These are phyloP conservation scores for Discostella stelligeroides DNA, from an alignment of 108 stramenopile species.

Conservation along the genomic window DNA sequence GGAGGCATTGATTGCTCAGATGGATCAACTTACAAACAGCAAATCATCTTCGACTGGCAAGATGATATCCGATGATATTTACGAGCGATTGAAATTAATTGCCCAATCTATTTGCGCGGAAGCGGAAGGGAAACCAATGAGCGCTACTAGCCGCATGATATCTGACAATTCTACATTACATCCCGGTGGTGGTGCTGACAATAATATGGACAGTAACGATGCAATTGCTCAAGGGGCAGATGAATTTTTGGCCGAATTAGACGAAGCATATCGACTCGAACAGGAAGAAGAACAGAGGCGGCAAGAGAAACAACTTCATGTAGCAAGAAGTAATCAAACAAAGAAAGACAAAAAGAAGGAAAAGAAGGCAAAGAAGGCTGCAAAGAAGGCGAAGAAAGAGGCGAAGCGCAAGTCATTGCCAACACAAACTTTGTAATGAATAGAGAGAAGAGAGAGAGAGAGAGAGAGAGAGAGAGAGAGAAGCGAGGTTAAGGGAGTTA, in stretches of 20 bases:
- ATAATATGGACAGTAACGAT: neutral
- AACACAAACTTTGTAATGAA: too few relatives aligned
- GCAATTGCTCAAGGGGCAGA: neutral
- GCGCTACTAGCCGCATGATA: constrained; percentile 6
- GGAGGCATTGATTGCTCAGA: constrained; percentile 28
- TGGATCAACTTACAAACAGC: constrained; percentile 8
- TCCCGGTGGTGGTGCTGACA: neutral
- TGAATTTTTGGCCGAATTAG: constrained; percentile 20
- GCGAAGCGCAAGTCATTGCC: constrained; percentile 3
- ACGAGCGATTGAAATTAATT: constrained; percentile 39
- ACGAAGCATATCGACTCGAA: constrained; percentile 16
- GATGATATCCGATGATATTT: constrained; percentile 39
- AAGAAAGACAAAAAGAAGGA: constrained; percentile 36
- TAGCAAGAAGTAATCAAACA: constrained; percentile 1
- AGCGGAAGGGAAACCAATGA: constrained; percentile 12
- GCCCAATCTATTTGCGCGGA: constrained; percentile 30
- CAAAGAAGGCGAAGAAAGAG: constrained; percentile 16
- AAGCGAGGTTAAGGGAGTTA: too few relatives aligned
- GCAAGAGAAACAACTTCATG: neutral
- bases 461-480: too few relatives aligned
- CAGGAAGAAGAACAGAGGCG: constrained; percentile 1
- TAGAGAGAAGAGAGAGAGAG: too few relatives aligned
- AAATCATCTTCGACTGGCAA: neutral
- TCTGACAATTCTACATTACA: neutral
- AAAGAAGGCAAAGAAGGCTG: constrained; percentile 39